phyloP scores from a whole-genome alignment of 169 alveolate genomes.

The Plasmodium sp. region DNA sequence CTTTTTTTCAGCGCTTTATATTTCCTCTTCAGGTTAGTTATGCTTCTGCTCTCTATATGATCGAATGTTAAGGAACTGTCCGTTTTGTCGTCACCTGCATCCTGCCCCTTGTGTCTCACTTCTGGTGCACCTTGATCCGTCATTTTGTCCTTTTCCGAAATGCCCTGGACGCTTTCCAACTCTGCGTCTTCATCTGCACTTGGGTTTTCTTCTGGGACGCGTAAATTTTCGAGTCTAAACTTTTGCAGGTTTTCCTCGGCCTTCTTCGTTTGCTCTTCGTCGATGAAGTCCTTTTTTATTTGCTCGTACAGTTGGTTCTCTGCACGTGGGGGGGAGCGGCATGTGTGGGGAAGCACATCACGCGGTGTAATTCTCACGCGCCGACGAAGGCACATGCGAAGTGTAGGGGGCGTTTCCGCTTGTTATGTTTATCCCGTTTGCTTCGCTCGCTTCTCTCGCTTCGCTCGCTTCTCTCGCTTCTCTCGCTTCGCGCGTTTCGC shows the following conservation, averaged over 20 bases:
- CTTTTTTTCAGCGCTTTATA: constrained; percentile 49
- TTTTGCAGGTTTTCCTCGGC: constrained; percentile 40
- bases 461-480: background rate
- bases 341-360: background rate
- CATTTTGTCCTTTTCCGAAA: background rate
- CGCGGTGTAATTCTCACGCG: background rate
- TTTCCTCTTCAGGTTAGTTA: constrained; percentile 32
- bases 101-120: background rate
- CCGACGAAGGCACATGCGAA: background rate
- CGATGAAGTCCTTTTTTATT: constrained; percentile 22
- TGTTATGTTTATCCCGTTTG: background rate
- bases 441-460: too few species aligned
- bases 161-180: background rate
- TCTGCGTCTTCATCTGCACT: constrained; percentile 3
- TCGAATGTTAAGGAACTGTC: constrained; percentile 40
- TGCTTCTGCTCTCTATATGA: constrained; percentile 9
- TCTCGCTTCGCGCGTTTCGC: background rate
- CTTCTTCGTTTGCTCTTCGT: constrained; percentile 28
- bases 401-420: background rate
- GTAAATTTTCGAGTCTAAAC: constrained; percentile 17
- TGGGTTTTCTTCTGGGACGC: background rate
- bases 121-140: background rate
- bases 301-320: constrained; percentile 16
- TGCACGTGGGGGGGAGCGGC: background rate
- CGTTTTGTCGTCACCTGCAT: constrained; percentile 5